Conservation (phyloP, 225 moss, liverwort and hornwort species). For the Sphagnum contortum region DNA sequence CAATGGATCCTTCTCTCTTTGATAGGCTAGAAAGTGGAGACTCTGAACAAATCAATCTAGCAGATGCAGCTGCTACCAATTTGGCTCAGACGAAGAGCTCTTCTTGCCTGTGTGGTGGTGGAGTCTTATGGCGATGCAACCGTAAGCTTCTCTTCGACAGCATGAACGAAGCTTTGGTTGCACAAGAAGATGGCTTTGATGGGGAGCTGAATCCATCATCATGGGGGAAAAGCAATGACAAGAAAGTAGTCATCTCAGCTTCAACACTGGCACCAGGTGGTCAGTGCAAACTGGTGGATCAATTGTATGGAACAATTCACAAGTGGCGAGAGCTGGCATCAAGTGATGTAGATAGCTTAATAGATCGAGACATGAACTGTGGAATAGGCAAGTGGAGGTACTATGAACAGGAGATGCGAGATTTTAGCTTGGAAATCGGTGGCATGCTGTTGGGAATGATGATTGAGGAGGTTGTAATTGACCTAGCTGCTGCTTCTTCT, state of each 20-base stretch:
- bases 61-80: background rate
- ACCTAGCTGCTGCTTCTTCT: constrained; percentile 2
- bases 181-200: too few species aligned
- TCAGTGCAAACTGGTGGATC: too few species aligned
- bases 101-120: too few species aligned
- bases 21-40: constrained; percentile 48
- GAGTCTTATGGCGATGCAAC: constrained; percentile 8
- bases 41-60: constrained; percentile 9
- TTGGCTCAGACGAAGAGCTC: too few species aligned
- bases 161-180: constrained; percentile 32
- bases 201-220: too few species aligned
- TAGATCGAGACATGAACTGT: constrained; percentile 33
- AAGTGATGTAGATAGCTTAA: too few species aligned
- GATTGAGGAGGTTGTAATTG: constrained; percentile 34
- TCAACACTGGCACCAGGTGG: too few species aligned
- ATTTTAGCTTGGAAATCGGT: constrained; percentile 29
- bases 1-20: constrained; percentile 44
- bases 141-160: constrained; percentile 64
- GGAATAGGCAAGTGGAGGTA: constrained; percentile 31
- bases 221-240: too few species aligned
- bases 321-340: too few species aligned
- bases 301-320: too few species aligned
- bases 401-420: constrained; percentile 18
- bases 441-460: constrained; percentile 39
- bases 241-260: too few species aligned